phyloP scores from a whole-genome alignment of 106 monocot genomes.

The Dendrobium catenatum region DNA sequence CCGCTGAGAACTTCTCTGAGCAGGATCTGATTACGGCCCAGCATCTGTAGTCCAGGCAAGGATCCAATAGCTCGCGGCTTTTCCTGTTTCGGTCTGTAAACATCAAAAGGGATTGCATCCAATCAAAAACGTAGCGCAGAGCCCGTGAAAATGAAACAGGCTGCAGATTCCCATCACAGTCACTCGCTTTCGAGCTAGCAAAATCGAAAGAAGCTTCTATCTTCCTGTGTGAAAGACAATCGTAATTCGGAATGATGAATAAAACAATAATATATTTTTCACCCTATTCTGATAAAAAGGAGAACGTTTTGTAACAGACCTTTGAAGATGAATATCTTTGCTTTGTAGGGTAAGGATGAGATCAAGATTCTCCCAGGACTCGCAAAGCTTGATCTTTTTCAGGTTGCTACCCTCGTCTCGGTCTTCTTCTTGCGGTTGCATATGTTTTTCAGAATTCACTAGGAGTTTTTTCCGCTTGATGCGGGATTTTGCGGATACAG shows the following conservation, averaged over 20 bases:
- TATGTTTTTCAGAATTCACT: neutral
- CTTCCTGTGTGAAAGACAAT: conserved; percentile 41
- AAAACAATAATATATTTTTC: neutral
- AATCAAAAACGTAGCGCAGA: conserved; percentile 42
- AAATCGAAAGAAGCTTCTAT: conserved; percentile 63
- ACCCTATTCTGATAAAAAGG: neutral
- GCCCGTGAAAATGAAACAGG: conserved; percentile 31
- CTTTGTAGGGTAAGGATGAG: conserved; percentile 60
- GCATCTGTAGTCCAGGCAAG: conserved; percentile 58
- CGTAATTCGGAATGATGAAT: neutral
- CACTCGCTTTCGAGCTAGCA: conserved; percentile 14
- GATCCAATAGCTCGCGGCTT: conserved; percentile 21
- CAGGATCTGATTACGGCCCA: conserved; percentile 69
- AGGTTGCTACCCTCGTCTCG: neutral
- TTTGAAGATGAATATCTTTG: conserved; percentile 41
- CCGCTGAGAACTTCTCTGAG: conserved; percentile 31
- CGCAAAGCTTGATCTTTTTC: conserved; percentile 22
- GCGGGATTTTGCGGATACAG: neutral
- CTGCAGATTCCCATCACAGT: neutral
- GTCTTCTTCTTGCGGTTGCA: conserved; percentile 8
- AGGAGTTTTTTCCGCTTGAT: conserved; percentile 10
- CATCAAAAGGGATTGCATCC: conserved; percentile 60
- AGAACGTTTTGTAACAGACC: conserved; percentile 20
- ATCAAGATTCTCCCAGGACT: conserved; percentile 58
- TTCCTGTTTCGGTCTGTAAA: conserved; percentile 23